Evolutionary conservation across 2,329 filamentous ascomycete genomes (phyloP).

Genomic region (Aspergillus bombycis): DNA sequence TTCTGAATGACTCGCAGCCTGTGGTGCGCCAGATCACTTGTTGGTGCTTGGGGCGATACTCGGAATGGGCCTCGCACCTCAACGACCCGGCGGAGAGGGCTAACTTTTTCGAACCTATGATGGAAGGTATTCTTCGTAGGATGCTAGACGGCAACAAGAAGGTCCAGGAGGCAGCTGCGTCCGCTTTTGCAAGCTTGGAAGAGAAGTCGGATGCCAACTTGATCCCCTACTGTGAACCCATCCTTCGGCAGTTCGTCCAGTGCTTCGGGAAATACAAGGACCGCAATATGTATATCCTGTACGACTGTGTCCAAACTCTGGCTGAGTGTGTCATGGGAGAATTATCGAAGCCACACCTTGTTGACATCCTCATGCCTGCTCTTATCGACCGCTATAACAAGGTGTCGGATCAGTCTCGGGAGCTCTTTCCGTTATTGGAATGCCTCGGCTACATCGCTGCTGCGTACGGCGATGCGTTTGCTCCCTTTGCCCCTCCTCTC

Average conservation of each 20-base stretch:
- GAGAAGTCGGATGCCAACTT: conserved; percentile 84
- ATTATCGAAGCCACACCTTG: conserved; percentile 78
- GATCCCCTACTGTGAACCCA: conserved; percentile 83
- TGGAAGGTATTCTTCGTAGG: conserved; percentile 90
- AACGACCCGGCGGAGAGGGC: conserved; percentile 67
- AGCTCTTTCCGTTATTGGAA: conserved; percentile 93
- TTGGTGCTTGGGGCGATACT: conserved; percentile 95
- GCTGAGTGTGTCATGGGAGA: conserved; percentile 86
- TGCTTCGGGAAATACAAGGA: conserved; percentile 98
- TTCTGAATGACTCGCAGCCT: conserved; percentile 82
- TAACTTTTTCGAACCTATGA: conserved; percentile 89
- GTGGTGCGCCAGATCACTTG: conserved; percentile 96
- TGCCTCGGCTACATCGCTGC: conserved; percentile 93
- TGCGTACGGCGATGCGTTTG: conserved; percentile 79
- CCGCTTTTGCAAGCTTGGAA: conserved; percentile 92
- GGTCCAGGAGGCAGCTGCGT: conserved; percentile 94
- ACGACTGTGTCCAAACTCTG: conserved; percentile 96
- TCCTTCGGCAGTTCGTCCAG: conserved; percentile 86
- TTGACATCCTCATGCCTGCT: conserved; percentile 87
- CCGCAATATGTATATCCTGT: conserved; percentile 97
- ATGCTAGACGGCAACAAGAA: conserved; percentile 99
- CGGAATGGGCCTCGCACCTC: conserved; percentile 83
- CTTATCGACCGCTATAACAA: conserved; percentile 86
- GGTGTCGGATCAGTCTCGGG: conserved; percentile 84
- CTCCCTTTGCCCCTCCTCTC: conserved; percentile 82